Evolutionary conservation across 2,329 filamentous ascomycete species (phyloP).

Genomic region (Neofusicoccum umdonicola): DNA sequence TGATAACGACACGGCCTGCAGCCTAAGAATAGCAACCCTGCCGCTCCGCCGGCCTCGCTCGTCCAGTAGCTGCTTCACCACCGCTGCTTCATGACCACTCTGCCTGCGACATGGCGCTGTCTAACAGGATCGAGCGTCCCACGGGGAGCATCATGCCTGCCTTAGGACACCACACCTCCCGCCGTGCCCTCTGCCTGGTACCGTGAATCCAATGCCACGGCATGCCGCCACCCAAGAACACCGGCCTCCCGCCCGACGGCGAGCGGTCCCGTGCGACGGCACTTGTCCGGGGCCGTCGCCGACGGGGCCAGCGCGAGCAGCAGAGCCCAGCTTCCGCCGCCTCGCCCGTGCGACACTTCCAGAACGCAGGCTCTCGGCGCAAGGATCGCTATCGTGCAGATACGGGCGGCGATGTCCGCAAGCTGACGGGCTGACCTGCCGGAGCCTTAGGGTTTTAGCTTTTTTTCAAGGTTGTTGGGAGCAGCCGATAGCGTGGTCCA

Average conservation of each 20-base stretch:
- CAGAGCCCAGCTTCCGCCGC: background rate
- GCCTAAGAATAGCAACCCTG: conserved; percentile 6
- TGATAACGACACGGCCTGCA: conserved; percentile 13
- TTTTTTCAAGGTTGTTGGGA: conserved; percentile 2
- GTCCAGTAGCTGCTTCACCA: background rate
- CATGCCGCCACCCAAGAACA: no score
- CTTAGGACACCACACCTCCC: background rate
- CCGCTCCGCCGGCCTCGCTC: background rate
- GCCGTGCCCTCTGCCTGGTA: background rate
- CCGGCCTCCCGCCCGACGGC: background rate
- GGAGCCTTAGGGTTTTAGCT: conserved; percentile 9
- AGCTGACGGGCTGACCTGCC: background rate
- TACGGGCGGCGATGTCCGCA: conserved; percentile 10
- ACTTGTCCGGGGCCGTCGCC: background rate
- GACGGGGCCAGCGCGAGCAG: background rate
- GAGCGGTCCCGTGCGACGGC: background rate
- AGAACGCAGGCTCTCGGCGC: background rate
- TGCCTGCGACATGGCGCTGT: conserved; percentile 6
- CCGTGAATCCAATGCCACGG: background rate
- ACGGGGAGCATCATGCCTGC: background rate
- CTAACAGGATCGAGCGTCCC: background rate
- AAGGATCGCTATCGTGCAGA: conserved; percentile 12
- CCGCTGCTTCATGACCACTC: background rate
- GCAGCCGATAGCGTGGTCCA: conserved; percentile 10
- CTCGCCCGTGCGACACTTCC: conserved; percentile 4